Conservation (phyloP, 331 rosid genomes). For the Saraca asoca region DNA sequence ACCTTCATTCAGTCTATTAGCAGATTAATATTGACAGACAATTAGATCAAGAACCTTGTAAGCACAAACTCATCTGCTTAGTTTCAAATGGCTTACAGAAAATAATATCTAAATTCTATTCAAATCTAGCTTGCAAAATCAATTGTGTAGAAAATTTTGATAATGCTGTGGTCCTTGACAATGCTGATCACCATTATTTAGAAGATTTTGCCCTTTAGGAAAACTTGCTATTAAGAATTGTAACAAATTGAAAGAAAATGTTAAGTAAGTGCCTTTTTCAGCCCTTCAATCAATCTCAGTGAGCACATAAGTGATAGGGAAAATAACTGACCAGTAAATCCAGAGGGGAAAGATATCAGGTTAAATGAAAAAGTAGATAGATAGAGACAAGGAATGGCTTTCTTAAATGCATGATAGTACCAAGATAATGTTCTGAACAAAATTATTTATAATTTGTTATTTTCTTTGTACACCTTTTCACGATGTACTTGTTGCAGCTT, state of each 20-base stretch:
- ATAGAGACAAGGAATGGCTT: background rate
- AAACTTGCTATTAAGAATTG: too few species aligned
- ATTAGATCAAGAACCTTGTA: background rate
- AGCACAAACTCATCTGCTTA: background rate
- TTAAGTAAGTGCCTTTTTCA: background rate
- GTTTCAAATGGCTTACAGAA: background rate
- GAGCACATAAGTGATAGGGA: background rate
- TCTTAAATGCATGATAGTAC: conserved; percentile 9
- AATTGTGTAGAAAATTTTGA: too few species aligned
- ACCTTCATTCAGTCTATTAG: background rate
- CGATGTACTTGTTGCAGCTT: conserved; percentile 43
- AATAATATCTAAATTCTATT: background rate
- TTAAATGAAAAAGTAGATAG: conserved; percentile 9
- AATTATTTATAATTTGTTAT: background rate
- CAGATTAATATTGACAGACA: background rate
- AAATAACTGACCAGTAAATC: background rate
- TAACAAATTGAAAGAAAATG: too few species aligned
- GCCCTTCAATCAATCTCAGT: conserved; percentile 4
- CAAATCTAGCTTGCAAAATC: conserved; percentile 2
- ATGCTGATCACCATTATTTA: too few species aligned
- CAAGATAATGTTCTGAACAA: too few species aligned
- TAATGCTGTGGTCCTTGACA: background rate
- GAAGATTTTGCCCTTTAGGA: too few species aligned
- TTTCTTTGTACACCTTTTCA: background rate
- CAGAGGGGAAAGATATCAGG: background rate